phyloP scores from a whole-genome alignment of 495 filamentous ascomycete species.

The Penicillium lagena region DNA sequence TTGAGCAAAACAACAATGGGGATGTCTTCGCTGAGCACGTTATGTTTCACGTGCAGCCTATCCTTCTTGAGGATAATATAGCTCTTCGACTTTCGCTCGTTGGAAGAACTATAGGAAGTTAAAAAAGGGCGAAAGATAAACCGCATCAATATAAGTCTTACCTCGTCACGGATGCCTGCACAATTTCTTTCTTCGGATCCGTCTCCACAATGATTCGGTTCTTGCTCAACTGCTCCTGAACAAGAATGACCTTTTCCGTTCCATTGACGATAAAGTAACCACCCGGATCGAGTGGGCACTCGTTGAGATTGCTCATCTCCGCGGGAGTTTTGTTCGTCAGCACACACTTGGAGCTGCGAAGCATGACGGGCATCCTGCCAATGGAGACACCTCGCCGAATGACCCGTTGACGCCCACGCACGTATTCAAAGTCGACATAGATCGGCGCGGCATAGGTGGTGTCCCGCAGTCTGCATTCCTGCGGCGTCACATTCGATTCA shows the following conservation, averaged over 20 bases:
- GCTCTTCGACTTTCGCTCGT: slow-evolving; percentile 94
- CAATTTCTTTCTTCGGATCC: slow-evolving; percentile 79
- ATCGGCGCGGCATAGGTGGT: slow-evolving; percentile 94
- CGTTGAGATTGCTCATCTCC: slow-evolving; percentile 81
- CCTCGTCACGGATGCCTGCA: slow-evolving; percentile 93
- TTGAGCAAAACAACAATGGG: slow-evolving; percentile 89
- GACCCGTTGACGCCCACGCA: slow-evolving; percentile 65
- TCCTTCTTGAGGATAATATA: slow-evolving; percentile 93
- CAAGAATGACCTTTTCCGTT: slow-evolving; percentile 95
- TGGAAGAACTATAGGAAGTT: slow-evolving; percentile 65
- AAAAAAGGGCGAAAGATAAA: neutral
- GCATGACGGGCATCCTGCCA: slow-evolving; percentile 91
- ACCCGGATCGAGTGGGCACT: slow-evolving; percentile 92
- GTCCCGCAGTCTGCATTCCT: slow-evolving; percentile 92
- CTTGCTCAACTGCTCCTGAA: slow-evolving; percentile 97
- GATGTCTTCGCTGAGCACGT: slow-evolving; percentile 84
- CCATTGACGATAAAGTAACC: slow-evolving; percentile 98
- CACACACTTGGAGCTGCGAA: slow-evolving; percentile 88
- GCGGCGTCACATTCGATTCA: slow-evolving; percentile 62
- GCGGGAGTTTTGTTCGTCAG: slow-evolving; percentile 71
- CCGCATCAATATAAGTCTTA: slow-evolving; percentile 6
- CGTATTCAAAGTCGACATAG: slow-evolving; percentile 80
- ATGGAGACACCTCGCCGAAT: slow-evolving; percentile 66
- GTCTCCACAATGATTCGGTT: slow-evolving; percentile 96
- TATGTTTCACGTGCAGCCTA: slow-evolving; percentile 81